Evolutionary conservation across 176 grass and related monocot species (phyloP).

Genomic region (Thinopyrum elongatum): DNA sequence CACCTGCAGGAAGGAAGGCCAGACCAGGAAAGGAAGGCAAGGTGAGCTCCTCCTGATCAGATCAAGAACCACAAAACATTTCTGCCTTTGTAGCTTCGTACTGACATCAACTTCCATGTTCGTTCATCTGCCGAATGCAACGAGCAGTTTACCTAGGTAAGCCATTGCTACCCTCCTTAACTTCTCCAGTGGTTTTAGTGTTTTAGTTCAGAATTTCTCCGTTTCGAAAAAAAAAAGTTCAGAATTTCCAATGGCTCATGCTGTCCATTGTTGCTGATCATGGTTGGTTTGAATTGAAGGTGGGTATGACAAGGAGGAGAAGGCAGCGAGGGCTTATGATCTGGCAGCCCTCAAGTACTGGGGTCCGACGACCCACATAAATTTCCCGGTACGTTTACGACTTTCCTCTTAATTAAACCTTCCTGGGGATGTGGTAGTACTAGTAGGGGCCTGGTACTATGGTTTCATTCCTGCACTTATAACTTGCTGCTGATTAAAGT

Average conservation of each 20-base stretch:
- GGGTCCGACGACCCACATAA: conserved; percentile 82
- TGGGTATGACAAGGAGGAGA: conserved; percentile 92
- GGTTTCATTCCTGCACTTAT: background rate
- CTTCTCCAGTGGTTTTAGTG: background rate
- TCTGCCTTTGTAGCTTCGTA: background rate
- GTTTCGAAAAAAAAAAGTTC: no score
- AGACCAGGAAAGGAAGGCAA: conserved; percentile 96
- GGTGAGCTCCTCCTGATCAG: conserved; percentile 33
- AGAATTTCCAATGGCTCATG: background rate
- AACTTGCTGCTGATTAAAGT: background rate
- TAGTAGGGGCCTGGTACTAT: conserved; percentile 12
- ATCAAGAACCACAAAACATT: background rate
- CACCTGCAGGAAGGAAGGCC: conserved; percentile 89
- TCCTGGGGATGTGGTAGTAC: background rate
- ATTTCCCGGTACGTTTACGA: conserved; percentile 77
- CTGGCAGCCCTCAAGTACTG: conserved; percentile 95
- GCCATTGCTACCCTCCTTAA: background rate
- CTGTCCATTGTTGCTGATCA: background rate
- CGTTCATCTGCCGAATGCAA: background rate
- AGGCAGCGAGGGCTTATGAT: conserved; percentile 90
- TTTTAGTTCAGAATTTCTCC: background rate
- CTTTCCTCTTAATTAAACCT: background rate
- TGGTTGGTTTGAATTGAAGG: conserved; percentile 37
- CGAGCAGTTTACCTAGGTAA: conserved; percentile 91
- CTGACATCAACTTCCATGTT: conserved; percentile 10